phyloP scores from a whole-genome alignment of 1,284 basidiomycete species.

The Rhodotorula sp. region DNA sequence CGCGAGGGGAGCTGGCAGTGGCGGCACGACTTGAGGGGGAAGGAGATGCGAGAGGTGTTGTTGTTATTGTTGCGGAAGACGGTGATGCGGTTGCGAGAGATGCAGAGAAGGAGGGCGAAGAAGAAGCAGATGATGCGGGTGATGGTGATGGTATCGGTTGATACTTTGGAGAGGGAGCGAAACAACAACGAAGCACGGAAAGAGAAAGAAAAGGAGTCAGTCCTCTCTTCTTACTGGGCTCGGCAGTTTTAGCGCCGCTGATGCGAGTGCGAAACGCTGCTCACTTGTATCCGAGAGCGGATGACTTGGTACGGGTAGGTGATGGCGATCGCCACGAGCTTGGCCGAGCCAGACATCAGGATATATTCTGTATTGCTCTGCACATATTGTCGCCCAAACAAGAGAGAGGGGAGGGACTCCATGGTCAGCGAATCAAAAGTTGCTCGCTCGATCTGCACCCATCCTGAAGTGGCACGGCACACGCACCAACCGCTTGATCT shows the following conservation, averaged over 20 bases:
- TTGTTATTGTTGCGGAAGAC: background rate
- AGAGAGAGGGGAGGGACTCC: no score
- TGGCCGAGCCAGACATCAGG: constrained; percentile 85
- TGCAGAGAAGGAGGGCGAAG: background rate
- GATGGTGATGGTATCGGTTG: constrained; percentile 3
- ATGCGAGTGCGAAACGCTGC: constrained; percentile 33
- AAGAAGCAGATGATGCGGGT: background rate
- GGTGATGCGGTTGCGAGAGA: background rate
- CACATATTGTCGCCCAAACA: no score
- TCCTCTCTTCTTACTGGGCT: no score
- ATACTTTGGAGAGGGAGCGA: background rate
- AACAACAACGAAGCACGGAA: background rate
- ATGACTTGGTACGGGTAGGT: constrained; percentile 99
- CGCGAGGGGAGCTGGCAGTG: background rate
- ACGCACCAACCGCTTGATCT: constrained; percentile 75
- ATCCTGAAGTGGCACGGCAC: background rate
- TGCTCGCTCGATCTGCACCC: no score
- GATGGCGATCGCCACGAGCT: constrained; percentile 75
- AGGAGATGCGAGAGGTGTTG: background rate
- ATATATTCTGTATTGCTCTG: constrained; percentile 92
- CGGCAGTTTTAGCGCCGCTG: no score
- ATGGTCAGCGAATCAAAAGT: no score
- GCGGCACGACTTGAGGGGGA: background rate
- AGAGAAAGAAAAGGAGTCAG: background rate
- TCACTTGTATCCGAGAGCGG: constrained; percentile 86